Percentiles rank a stretch among this genome's conserved stretches.
Evolutionary conservation across 2,329 filamentous ascomycete genomes (phyloP).

Genomic region (Annulohypoxylon truncatum): DNA sequence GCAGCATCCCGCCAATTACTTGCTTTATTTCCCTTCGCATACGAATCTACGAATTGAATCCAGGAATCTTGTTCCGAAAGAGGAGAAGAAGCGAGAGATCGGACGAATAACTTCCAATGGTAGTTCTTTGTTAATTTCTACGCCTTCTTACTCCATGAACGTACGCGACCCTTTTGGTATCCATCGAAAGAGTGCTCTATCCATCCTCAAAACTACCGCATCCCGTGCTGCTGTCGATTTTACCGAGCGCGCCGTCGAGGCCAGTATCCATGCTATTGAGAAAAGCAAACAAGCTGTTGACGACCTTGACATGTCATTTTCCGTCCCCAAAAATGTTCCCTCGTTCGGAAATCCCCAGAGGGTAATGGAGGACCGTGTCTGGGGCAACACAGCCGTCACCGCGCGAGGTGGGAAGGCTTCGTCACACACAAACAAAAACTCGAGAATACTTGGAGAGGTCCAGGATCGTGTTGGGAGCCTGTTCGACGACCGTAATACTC

Average conservation of each 20-base stretch:
- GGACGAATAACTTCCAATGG: slow-evolving; percentile 15
- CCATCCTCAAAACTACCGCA: slow-evolving; percentile 62
- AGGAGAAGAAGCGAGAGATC: background rate
- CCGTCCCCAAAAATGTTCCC: slow-evolving; percentile 75
- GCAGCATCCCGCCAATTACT: background rate
- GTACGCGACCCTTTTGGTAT: slow-evolving; percentile 60
- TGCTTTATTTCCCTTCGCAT: background rate
- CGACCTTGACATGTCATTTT: slow-evolving; percentile 69
- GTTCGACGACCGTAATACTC: slow-evolving; percentile 67
- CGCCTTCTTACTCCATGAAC: slow-evolving; percentile 51
- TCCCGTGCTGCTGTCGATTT: slow-evolving; percentile 59
- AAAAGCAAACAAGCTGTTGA: slow-evolving; percentile 53
- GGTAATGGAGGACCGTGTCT: slow-evolving; percentile 73
- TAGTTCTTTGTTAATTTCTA: slow-evolving; percentile 34
- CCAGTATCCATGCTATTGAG: slow-evolving; percentile 61
- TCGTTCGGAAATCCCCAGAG: slow-evolving; percentile 74
- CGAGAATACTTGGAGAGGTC: slow-evolving; percentile 62
- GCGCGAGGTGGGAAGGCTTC: slow-evolving; percentile 55
- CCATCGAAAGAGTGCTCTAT: slow-evolving; percentile 49
- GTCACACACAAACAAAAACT: slow-evolving; percentile 39
- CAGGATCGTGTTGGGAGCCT: slow-evolving; percentile 72
- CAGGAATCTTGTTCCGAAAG: background rate
- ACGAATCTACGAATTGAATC: background rate
- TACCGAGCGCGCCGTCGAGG: slow-evolving; percentile 62
- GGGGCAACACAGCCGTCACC: slow-evolving; percentile 65